phyloP scores from a whole-genome alignment of 192 early-diverging fungal genomes.

The Entomortierella parvispora region DNA sequence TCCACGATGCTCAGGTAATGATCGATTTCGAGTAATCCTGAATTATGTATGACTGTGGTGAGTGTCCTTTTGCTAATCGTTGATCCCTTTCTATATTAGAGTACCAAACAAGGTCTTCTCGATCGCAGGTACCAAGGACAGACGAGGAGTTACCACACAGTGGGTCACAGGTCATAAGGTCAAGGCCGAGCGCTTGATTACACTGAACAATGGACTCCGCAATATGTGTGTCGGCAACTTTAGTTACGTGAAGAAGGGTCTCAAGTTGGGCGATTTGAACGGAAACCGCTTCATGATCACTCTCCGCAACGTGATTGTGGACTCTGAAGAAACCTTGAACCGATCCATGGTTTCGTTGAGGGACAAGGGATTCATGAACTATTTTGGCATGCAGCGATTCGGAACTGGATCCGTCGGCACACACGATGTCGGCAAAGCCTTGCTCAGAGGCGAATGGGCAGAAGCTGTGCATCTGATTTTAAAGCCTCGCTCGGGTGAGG shows the following conservation, averaged over 20 bases:
- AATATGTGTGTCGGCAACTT: slow-evolving; percentile 83
- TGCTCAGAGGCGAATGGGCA: slow-evolving; percentile 79
- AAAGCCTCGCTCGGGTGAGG: slow-evolving; percentile 82
- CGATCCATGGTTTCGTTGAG: slow-evolving; percentile 72
- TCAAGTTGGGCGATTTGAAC: slow-evolving; percentile 85
- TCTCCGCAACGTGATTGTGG: slow-evolving; percentile 67
- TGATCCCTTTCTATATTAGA: slow-evolving; percentile 14
- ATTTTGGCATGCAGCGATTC: slow-evolving; percentile 98
- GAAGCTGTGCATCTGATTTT: slow-evolving; percentile 84
- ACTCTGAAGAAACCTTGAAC: slow-evolving; percentile 58
- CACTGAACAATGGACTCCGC: slow-evolving; percentile 57
- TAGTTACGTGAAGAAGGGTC: slow-evolving; percentile 66
- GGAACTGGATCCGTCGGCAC: slow-evolving; percentile 87
- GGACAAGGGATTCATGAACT: slow-evolving; percentile 93
- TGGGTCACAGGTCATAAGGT: slow-evolving; percentile 76
- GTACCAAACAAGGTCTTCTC: slow-evolving; percentile 67
- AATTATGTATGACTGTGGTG: not conserved
- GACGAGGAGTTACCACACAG: slow-evolving; percentile 90
- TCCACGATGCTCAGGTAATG: slow-evolving; percentile 53
- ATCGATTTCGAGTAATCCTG: no score
- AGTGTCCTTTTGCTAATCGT: no score
- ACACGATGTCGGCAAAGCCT: slow-evolving; percentile 79
- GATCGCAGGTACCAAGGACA: slow-evolving; percentile 96
- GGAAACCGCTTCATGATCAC: slow-evolving; percentile 94
- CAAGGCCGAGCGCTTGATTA: slow-evolving; percentile 62